A percentile compares a stretch with the other conserved stretches of the same genome.
These are phyloP conservation scores for Parastagonospora nodorum DNA, from an alignment of 2,329 filamentous ascomycete genomes.

Conservation along the genomic window DNA sequence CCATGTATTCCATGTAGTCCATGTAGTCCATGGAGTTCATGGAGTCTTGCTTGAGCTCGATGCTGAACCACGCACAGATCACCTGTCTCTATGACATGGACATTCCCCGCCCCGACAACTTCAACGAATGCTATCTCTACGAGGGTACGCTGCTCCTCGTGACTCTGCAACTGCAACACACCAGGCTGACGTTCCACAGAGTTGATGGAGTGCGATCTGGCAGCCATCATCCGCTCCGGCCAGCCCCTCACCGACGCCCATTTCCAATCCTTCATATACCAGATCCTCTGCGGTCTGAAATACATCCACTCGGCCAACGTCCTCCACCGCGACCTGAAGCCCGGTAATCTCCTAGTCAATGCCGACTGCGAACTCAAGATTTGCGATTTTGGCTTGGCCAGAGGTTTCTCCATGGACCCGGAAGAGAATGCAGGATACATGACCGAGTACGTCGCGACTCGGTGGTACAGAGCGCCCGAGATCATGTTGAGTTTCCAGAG, in stretches of 20 bases:
- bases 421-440: constrained; percentile 99
- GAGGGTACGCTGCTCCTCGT: constrained; percentile 67
- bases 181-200: constrained; percentile 61
- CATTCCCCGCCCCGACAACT: constrained; percentile 94
- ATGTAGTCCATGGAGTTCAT: no score
- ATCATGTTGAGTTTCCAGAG: constrained; percentile 99
- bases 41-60: constrained; percentile 7
- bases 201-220: constrained; percentile 98
- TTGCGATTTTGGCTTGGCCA: constrained; percentile 93
- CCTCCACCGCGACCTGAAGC: constrained; percentile 94
- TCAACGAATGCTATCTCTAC: constrained; percentile 99
- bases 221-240: constrained; percentile 95
- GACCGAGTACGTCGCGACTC: constrained; percentile 98
- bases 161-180: background rate
- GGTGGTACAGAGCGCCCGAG: constrained; percentile 98
- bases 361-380: constrained; percentile 99
- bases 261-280: constrained; percentile 99
- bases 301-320: constrained; percentile 99
- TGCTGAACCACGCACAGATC: constrained; percentile 68
- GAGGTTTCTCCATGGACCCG: constrained; percentile 95
- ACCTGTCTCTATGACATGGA: constrained; percentile 99
- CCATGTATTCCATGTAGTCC: no score
- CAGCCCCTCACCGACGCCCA: constrained; percentile 97
- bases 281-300: constrained; percentile 97
- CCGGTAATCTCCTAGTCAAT: constrained; percentile 95